Evolutionary conservation across 1,284 basidiomycete genomes (phyloP), one percentile per base, ranked within the genome.

Genomic region (Pholiota adiposa): DNA sequence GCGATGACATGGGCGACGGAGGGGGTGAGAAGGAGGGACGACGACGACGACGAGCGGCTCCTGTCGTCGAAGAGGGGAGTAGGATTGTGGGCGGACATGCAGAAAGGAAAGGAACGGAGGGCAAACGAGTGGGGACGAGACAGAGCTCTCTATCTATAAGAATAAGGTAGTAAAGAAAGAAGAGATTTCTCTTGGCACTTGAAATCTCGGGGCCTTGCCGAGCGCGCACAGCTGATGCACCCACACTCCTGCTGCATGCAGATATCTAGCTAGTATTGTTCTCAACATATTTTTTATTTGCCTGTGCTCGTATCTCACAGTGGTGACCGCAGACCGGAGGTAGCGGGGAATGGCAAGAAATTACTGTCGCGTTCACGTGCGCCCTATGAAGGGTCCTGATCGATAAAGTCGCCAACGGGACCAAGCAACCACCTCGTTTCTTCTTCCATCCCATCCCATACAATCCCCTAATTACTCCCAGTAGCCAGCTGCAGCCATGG

Each of bases 401-500:
- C 70, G 68, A 72, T 69, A 69, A 69, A 62, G 61, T 48, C 49
- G 19, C 29, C 59, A 52, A 46, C 56, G 25, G 36, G 27, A 62
- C 52, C 54, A 33, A 31, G 41, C 49, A 62, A 58, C 36, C 44
- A 31, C 46, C 16, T 56, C 48, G 23, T 16, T 43, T 38, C 51
- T 50, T 50, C 59, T 58, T 51, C 48, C 62, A 58, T 57, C 44
- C n/a, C n/a, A n/a, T 56, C 54, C 40, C n/a, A 64, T 53, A 57
- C 56, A 54, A 33, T 5, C 23, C 23, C 51, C 62, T 57, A 65
- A 61, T 54, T 60, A 65, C 41, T 56, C 57, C 49, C 46, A 58
- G 33, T 62, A 65, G 51, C 54, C 57, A 51, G 58, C 51, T 65
- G 63, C 64, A 63, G 79, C 70, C 76, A 93, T 94, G 92, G 92